Conservation (phyloP, 306 rosid genomes). For the Cyclanthera cordifolia region DNA sequence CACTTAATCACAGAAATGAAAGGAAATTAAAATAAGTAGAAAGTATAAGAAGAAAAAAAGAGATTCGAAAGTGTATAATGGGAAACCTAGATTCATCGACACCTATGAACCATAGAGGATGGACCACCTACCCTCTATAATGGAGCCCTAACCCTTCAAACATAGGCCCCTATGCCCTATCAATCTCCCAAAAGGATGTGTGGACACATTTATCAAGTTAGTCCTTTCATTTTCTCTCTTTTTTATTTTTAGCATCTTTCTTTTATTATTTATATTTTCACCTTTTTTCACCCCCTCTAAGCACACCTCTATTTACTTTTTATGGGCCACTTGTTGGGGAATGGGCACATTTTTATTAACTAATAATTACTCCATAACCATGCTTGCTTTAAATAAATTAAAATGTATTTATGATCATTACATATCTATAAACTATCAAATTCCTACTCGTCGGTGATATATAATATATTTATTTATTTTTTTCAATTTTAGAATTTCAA, state of each 20-base stretch:
- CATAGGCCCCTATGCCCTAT: background rate
- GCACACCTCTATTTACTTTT: background rate
- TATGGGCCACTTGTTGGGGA: background rate
- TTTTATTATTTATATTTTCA: background rate
- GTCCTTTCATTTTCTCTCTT: background rate
- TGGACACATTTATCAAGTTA: background rate
- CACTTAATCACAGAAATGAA: too few relatives aligned
- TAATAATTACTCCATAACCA: slow-evolving; percentile 2
- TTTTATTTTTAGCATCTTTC: background rate
- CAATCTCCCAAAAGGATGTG: background rate
- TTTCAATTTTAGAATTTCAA: too few relatives aligned
- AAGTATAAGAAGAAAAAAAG: background rate
- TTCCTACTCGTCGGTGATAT: too few relatives aligned
- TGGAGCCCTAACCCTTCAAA: slow-evolving; percentile 7
- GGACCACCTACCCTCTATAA: slow-evolving; percentile 2
- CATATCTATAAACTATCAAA: too few relatives aligned
- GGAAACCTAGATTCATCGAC: background rate
- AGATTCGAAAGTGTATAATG: background rate
- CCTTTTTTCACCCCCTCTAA: background rate
- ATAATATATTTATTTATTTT: too few relatives aligned
- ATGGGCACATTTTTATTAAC: background rate
- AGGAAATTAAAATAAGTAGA: too few relatives aligned
- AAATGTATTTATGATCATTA: too few relatives aligned
- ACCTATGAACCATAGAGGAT: background rate
- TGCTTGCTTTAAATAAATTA: background rate